These are phyloP conservation scores for Suillus placidus DNA, from an alignment of 768 basidiomycete genomes.

Conservation along the genomic window DNA sequence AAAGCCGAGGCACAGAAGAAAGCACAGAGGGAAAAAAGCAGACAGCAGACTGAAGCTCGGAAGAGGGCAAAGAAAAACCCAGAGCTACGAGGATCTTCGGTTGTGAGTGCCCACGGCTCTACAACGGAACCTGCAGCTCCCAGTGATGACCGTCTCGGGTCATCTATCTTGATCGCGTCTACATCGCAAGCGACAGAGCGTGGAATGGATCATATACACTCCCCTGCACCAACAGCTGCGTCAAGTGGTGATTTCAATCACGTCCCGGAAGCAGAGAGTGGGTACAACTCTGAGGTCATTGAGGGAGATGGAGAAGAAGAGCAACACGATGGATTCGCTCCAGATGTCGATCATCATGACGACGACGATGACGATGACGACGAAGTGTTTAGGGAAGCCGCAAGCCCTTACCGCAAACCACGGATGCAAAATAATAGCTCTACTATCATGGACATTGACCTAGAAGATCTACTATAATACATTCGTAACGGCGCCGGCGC, in stretches of 20 bases:
- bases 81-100: conserved; percentile 26
- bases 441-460: conserved; percentile 33
- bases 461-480: conserved; percentile 26
- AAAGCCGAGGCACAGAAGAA: conserved; percentile 39
- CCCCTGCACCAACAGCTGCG: conserved; percentile 53
- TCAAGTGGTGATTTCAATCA: conserved; percentile 49
- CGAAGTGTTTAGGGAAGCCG: conserved; percentile 8
- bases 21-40: conserved; percentile 50
- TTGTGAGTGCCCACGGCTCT: conserved; percentile 26
- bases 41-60: conserved; percentile 53
- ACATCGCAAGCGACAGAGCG: conserved; percentile 28
- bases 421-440: conserved; percentile 18
- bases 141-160: conserved; percentile 27
- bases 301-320: conserved; percentile 33
- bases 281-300: conserved; percentile 55
- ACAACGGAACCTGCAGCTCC: conserved; percentile 32
- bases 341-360: conserved; percentile 26
- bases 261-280: conserved; percentile 50
- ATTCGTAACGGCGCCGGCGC: no score
- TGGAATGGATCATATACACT: conserved; percentile 41
- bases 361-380: background rate
- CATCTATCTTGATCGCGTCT: conserved; percentile 30
- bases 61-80: conserved; percentile 47
- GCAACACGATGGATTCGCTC: conserved; percentile 29
- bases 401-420: conserved; percentile 9